Evolutionary conservation across 306 rosid genomes (phyloP), one percentile per base, ranked within the genome.

Genomic region (Chamaecrista fasciculata): DNA sequence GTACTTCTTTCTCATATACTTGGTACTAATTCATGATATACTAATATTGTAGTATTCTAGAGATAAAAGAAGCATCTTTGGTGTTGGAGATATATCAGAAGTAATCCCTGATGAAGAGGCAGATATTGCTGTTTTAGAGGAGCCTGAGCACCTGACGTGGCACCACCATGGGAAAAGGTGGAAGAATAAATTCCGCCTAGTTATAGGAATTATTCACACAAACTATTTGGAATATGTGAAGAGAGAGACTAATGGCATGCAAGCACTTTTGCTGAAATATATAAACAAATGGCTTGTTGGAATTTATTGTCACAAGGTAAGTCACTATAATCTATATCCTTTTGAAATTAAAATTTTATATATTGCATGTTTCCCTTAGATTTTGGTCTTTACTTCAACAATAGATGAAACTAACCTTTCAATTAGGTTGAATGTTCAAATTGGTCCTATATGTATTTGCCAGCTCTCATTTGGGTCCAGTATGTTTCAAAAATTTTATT

Each of bases 71-170:
- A 94, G 99, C 91, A 94, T 94, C 69, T 90, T 94, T 79, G 86
- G 91, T 31, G 88, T 80, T 42, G 97, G 97, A 59, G 97, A 94
- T 84, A 90, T 94, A 57, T 90, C 99, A n/a, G 99, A 91, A 70
- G 55, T 84, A 24, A 84, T 94, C 74, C 88, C 92, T 7, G 89
- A 91, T 70, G 84, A 88, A 34, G 82, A 82, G 48, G 91, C 99
- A 23, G 99, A 94, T 82, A 66, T 94, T 77, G 99, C 99, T 63
- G 83, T 94, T 72, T 90, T 94, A 20, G 99, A 94, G 84, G 99
- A 94, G 85, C 99, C 99, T 0, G 99, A 94, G 78, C 97, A 94
- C 78, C 82, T 94, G 58, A 94, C 99, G 7, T 94, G 99, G 99
- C 91, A 65, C 76, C 94, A 94, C 58, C 99, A 94, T 73, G 99